Base-by-base conservation (phyloP, 768 basidiomycete species). In the Russula sp. region DNA sequence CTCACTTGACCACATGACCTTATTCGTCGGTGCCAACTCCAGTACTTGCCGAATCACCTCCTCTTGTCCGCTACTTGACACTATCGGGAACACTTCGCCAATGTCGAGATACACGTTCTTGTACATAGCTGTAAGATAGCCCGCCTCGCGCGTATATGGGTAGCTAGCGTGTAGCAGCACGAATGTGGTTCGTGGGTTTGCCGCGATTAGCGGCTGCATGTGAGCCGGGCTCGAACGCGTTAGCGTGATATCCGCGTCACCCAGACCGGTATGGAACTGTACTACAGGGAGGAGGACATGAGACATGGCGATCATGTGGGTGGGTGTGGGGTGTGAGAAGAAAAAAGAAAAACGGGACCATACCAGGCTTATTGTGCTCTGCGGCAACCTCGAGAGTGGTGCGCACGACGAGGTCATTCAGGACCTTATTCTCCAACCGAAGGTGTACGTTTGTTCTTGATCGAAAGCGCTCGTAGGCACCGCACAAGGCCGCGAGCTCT, bases 191-290 rank as follows among this genome's bases (percentile, higher is more conserved):
- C 80, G 59, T 0, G 87, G 83, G 64, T 78, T 85, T 8, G 80
- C 81, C 63, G 81, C 80, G 69, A 91, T 87, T 63, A 88, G 70
- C 3, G 83, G 76, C 68, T 91, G 88, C 69, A 92, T 73, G 53
- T 82, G 79, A 9, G 87, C 76, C 1, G 90, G 88, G 4, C 84
- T 85, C 1, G 86, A 77, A 7, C 75, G 77, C 20, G 74, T 66
- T 38, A 90, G 74, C 29, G 73, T 77, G 52, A 92, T 81, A 57
- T 91, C 87, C 60, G 79, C 82, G 66, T 92, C 89, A 6, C 90
- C 90, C 1, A 91, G 77, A 36, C 90, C 90, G 8, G 87, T 90
- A 67, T 92, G 90, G 71, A 91, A 91, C 75, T 92, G 89, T 41
- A 41, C 39, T 41, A 16, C 14, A 41, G 14, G 39, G 14, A 16